Base-by-base conservation (phyloP, 495 filamentous ascomycete species). In the Neurospora cerealis region DNA sequence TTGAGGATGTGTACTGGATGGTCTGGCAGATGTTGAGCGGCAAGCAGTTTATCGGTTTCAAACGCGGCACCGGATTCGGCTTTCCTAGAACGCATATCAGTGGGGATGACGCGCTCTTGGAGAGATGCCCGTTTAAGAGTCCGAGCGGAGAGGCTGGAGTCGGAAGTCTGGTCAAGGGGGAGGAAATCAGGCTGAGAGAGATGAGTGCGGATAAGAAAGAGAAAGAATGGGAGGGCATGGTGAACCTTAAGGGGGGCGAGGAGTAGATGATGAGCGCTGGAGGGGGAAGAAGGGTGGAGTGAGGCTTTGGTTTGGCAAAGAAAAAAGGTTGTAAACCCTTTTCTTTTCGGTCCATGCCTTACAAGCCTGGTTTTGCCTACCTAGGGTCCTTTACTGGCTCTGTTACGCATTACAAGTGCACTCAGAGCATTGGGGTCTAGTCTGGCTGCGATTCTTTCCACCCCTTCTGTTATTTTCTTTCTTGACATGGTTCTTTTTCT, bases 1-100 rank as follows among this genome's bases (percentile, higher is more conserved):
- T 76, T 13, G 78, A 80, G 74, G 78, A 80, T 54, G 72, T 80
- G 69, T 75, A 76, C 72, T 76, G 74, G 73, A 76, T 80, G 78
- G 71, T 70, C 21, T 80, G 75, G 75, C 72, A 77, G 72, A 71
- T 80, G 38, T 4, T 79, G 37, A 34, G 38, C 21, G 78, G 78
- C 17, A 74, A 44, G 71, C 74, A 76, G 72, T 79, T 62, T 39
- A 39, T 72, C 13, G 78, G 77, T 24, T 77, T 80, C 77, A 54
- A 44, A 0, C 54, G 40, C 1, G 78, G 78, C 4, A 6, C 44
- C 9, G 77, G 77, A 24, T 80, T 80, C 15, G 78, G 78, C 5
- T 15, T 72, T 1, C 32, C 24, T 24, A 72, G 77, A 0, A 62
- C 54, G 6, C n/a, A 70, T 7, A 41, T 71, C 21, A 37, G 19